Percentiles rank a stretch among this genome's conserved stretches.
phyloP scores from a whole-genome alignment of 768 basidiomycete species.

The Hydnomerulius pinastri region DNA sequence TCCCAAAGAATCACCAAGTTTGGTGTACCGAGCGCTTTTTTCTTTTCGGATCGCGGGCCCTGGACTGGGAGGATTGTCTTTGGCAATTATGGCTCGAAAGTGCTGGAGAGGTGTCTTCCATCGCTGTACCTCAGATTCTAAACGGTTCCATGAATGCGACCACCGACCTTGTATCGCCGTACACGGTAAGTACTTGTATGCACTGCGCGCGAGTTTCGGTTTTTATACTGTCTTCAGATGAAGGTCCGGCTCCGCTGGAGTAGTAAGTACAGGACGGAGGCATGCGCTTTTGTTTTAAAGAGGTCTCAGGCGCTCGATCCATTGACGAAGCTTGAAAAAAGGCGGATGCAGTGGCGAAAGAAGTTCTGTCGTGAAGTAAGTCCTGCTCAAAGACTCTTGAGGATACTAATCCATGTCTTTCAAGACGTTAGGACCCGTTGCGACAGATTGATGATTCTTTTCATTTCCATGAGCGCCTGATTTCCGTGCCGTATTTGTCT shows the following conservation, averaged over 20 bases:
- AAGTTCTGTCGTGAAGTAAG: slow-evolving; percentile 54
- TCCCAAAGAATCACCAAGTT: slow-evolving; percentile 43
- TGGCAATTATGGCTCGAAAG: slow-evolving; percentile 65
- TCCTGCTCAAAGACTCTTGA: background rate
- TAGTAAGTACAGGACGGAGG: slow-evolving; percentile 50
- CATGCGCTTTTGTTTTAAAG: slow-evolving; percentile 51
- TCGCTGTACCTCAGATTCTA: slow-evolving; percentile 13
- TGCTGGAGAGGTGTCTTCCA: slow-evolving; percentile 40
- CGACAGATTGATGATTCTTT: slow-evolving; percentile 19
- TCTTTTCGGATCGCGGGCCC: slow-evolving; percentile 41
- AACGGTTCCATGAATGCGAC: slow-evolving; percentile 9
- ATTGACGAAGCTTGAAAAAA: slow-evolving; percentile 38
- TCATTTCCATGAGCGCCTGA: background rate
- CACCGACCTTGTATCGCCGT: slow-evolving; percentile 13
- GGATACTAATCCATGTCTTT: background rate
- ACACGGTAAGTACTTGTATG: slow-evolving; percentile 17
- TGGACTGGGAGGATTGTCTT: slow-evolving; percentile 66
- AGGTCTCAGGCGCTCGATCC: slow-evolving; percentile 36
- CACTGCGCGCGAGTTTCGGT: background rate
- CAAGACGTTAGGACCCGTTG: slow-evolving; percentile 20
- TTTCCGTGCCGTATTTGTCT: background rate
- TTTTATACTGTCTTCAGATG: slow-evolving; percentile 27
- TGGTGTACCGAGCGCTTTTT: slow-evolving; percentile 69
- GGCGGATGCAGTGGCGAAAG: slow-evolving; percentile 55
- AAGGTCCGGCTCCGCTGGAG: slow-evolving; percentile 47